Base-by-base conservation (phyloP, 805 yeast genomes). In the Candida alai region DNA sequence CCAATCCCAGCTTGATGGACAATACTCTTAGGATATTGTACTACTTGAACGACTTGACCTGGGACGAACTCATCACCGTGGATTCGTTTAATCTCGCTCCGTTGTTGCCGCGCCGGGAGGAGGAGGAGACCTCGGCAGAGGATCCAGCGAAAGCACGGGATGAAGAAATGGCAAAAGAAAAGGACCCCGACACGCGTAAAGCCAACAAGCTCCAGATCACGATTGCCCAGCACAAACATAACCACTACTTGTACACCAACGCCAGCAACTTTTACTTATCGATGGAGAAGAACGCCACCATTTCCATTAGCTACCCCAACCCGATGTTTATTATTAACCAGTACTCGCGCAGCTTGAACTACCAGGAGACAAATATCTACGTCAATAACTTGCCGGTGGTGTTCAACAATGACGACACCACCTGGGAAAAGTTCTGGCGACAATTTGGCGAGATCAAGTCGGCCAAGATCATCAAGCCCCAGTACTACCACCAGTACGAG, bases 351-450 rank as follows among this genome's bases (percentile, higher is more conserved):
- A 34, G 40, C 23, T 41, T 50, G 20, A 62, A 64, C 40, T 65
- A 57, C 44, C 87, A 80, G 51, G 87, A 81, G 45, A 76, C 87
- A 4, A 84, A 84, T 54, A 65, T 84, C 28, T 84, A 84, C 51
- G 78, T 84, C 22, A 81, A 78, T 40, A 76, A 78, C 49, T 57
- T 84, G 24, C 81, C 84, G 5, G 44, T 66, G 9, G 43, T 63
- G 4, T 74, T 80, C 52, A 65, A 62, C 33, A 87, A 84, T 52
- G 63, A 70, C 14, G 78, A 74, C 43, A 54, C 47, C 18, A 40
- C 54, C 18, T 65, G 71, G 71, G 57, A 49, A 24, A 19, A 34
- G 19, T 65, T 65, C 44, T 65, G 71, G 70, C 30, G 38, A 21
- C 67, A 60, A 37, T 65, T 63, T 51, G 70, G 70, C 8, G 36